A percentile compares a stretch with the other conserved stretches of the same genome.
Evolutionary conservation across 169 alveolate genomes (phyloP).

Genomic region (Eimeria maxima): DNA sequence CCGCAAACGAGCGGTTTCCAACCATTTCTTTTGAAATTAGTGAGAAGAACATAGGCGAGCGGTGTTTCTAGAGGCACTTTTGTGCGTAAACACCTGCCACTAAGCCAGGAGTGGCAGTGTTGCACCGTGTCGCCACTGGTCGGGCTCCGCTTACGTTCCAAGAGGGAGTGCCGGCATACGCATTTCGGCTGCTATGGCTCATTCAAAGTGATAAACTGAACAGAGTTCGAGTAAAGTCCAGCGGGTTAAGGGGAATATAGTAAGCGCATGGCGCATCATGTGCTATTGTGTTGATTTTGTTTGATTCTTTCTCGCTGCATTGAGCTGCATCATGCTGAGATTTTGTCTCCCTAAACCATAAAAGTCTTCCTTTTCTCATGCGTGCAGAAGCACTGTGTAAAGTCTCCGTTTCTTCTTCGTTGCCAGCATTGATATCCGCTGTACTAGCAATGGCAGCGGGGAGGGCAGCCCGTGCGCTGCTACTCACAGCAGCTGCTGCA

Average conservation of each 20-base stretch:
- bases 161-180: background rate
- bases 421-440: background rate
- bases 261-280: background rate
- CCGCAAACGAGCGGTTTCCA: background rate
- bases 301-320: background rate
- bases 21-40: background rate
- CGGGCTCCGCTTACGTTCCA: background rate
- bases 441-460: constrained; percentile 45
- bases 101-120: background rate
- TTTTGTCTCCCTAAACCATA: too few relatives aligned
- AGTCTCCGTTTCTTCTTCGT: background rate
- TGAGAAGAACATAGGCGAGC: background rate
- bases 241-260: background rate
- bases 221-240: background rate
- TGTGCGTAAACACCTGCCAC: too few relatives aligned
- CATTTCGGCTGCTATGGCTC: background rate
- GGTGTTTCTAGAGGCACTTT: background rate
- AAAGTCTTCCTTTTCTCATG: too few relatives aligned
- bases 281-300: background rate
- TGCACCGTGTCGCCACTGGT: background rate
- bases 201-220: background rate
- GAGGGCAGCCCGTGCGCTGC: constrained; percentile 73
- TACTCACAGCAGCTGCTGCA: constrained; percentile 58
- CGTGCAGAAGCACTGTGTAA: background rate
- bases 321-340: background rate